Evolutionary conservation across 2,329 filamentous ascomycete genomes (phyloP), one percentile per base, ranked within the genome.

Genomic region (Hymenoscyphus fructigenus): DNA sequence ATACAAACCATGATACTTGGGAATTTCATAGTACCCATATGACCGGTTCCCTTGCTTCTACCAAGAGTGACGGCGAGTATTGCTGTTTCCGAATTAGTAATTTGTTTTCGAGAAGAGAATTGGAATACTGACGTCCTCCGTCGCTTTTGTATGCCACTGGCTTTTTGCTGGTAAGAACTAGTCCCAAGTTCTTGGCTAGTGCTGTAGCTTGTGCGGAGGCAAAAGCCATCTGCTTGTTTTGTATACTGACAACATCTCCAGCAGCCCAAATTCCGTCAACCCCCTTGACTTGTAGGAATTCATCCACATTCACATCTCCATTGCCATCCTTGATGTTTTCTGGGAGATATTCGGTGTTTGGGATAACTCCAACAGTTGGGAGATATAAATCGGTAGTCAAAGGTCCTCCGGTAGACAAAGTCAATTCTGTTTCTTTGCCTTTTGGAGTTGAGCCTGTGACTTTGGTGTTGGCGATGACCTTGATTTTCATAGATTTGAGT

Each of bases 341-440:
- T 1, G 82, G 81, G 4, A 88, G 69, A 73, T 80, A 87, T 50
- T 81, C 80, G 5, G 83, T 81, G 75, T 88, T 88, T 56, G 85
- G 82, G 23, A 77, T 71, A 50, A 86, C 74, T 36, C 86, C 86
- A 70, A 82, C 80, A 3, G 85, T 84, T 5, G 85, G 81, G 28
- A 88, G 76, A 73, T 85, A 85, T n/a, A 84, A 66, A 70, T 88
- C 85, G 1, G 84, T 84, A 7, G 76, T 68, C 65, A 87, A 70
- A 59, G 75, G 82, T 67, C 81, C 78, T 67, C 82, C 82, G 65
- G 75, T 76, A 38, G 76, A 75, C 7, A 88, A 78, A 44, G 73
- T 72, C 23, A 88, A 77, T 70, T 82, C 79, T 15, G 32, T 2
- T 81, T 84, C 73, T 80, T 53, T 80, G 64, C 81, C 83, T 65